phyloP scores from a whole-genome alignment of 345 rosid species.

The Gossypium herbaceum region DNA sequence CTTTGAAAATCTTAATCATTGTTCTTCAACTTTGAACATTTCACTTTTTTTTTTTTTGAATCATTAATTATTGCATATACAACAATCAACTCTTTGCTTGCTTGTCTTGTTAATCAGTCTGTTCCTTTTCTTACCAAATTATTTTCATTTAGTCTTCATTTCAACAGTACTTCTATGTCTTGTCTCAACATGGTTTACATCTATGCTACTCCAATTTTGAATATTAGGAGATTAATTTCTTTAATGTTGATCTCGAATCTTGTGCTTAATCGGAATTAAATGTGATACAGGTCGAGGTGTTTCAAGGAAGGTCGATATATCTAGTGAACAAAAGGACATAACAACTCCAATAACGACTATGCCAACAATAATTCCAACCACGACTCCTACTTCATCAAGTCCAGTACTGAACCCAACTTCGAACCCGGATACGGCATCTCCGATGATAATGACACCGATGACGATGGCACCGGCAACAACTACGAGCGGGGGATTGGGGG shows the following conservation, averaged over 20 bases:
- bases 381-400: conserved; percentile 23
- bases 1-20: conserved; percentile 22
- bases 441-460: conserved; percentile 26
- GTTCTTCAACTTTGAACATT: conserved; percentile 19
- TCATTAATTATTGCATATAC: conserved; percentile 20
- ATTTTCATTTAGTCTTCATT: not conserved
- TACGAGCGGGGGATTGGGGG: conserved; percentile 32
- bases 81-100: not conserved
- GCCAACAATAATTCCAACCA: conserved; percentile 38
- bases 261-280: too few relatives aligned
- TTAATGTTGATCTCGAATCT: too few relatives aligned
- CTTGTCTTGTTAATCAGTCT: conserved; percentile 8
- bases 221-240: too few relatives aligned
- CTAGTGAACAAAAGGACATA: conserved; percentile 39
- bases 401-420: conserved; percentile 46
- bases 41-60: not conserved
- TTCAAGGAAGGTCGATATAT: conserved; percentile 12
- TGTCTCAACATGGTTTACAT: not conserved
- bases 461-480: conserved; percentile 20
- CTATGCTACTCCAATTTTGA: not conserved
- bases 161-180: not conserved
- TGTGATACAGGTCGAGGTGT: conserved; percentile 29
- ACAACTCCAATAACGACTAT: conserved; percentile 61
- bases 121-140: not conserved
- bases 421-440: conserved; percentile 41